Conservation (phyloP, 371 early-diverging fungal genomes). For the Paraphysoderma sedebokerense region DNA sequence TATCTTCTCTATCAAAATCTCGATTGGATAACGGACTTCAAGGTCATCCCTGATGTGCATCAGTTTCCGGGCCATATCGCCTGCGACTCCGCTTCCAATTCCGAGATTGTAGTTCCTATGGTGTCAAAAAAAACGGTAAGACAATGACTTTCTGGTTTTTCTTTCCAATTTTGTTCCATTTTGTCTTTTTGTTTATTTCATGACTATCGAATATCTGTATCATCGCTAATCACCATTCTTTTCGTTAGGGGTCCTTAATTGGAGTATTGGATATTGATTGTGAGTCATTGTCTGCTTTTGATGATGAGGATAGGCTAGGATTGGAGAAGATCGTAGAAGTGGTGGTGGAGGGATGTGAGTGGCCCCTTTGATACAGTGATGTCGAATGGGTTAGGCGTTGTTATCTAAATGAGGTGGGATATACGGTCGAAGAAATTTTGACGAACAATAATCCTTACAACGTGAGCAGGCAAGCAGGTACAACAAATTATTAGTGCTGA, state of each 20-base stretch:
- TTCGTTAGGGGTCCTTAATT: slow-evolving; percentile 15
- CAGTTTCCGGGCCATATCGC: slow-evolving; percentile 81
- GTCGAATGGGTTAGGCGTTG: no score
- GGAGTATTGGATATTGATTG: slow-evolving; percentile 83
- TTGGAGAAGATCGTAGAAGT: slow-evolving; percentile 46
- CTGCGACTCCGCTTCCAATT: slow-evolving; percentile 70
- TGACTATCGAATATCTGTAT: background rate
- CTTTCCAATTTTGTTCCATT: no score
- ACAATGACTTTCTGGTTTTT: background rate
- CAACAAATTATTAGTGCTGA: no score
- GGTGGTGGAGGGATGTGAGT: slow-evolving; percentile 41
- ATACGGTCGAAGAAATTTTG: no score
- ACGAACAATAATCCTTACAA: no score
- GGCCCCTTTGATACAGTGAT: no score
- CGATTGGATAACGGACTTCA: no score
- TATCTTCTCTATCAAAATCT: no score
- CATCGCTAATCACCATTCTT: background rate
- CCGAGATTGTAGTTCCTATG: slow-evolving; percentile 81
- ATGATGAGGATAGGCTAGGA: slow-evolving; percentile 49
- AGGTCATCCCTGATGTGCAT: slow-evolving; percentile 61
- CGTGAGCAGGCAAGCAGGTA: no score
- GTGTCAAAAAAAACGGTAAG: slow-evolving; percentile 25
- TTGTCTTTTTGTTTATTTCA: background rate
- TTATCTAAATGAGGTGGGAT: no score
- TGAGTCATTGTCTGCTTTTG: slow-evolving; percentile 49